Evolutionary conservation across 257 asterid genomes (phyloP), one percentile per base, ranked within the genome.

Genomic region (Paulownia fortunei): DNA sequence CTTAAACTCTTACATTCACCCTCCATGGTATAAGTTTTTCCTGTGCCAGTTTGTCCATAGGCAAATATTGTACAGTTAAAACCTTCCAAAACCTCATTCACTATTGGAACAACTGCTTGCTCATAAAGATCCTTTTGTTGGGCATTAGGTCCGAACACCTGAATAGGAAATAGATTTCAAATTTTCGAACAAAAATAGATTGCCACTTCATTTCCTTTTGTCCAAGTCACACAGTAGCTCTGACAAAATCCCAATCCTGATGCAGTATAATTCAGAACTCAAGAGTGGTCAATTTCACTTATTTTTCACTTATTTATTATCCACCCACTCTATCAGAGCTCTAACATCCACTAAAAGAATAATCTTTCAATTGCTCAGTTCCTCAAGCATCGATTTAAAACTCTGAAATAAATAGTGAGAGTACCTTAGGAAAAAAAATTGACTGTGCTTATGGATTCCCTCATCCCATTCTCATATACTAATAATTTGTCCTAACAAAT

Each of bases 51-150:
- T 80, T 90, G 97, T 70, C 97, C 94, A 75, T 92, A 90, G 8
- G 96, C 97, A 77, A 92, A 92, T 16, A 90, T 92, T 1, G 97
- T 92, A 66, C 97, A 92, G 82, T 92, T 90, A 79, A 90, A 92
- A 34, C 96, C 97, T 80, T 90, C 97, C 77, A 92, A 73, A 21
- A 92, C 94, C 77, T 92, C 97, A 79, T 90, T 77, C 12, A 92
- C 97, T 39, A 92, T 89, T 8, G 96, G 97, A 7, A 90, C 84
- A 59, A 92, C 87, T 32, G 96, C 96, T 81, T 92, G 94, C 10
- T 92, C 90, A 65, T 90, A 92, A 11, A 92, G 94, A 69, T 90
- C 97, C 67, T 62, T 89, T 73, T 92, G 97, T 62, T 80, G 86
- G 69, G 97, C 92, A 54, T 84, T 82, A 24, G 97, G 93, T 49